A percentile compares a stretch with the other conserved stretches of the same genome.
These are phyloP conservation scores for Fusarium subglutinans DNA, from an alignment of 2,329 filamentous ascomycete genomes.

Conservation along the genomic window DNA sequence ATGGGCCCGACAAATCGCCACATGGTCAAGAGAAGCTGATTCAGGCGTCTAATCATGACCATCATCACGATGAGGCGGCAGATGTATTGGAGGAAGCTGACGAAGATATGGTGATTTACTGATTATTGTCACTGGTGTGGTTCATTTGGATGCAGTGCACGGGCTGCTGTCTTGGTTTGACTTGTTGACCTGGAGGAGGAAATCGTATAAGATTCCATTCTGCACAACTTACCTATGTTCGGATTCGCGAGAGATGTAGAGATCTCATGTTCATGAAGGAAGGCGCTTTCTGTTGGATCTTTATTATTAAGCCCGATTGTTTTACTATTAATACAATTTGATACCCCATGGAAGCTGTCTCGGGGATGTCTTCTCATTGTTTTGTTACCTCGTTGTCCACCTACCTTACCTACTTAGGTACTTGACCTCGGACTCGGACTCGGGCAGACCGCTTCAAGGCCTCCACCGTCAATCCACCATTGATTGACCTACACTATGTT, in stretches of 20 bases:
- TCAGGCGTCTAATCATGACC: conserved; percentile 16
- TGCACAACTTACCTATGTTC: background rate
- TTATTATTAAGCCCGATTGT: background rate
- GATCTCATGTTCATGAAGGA: background rate
- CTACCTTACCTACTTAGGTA: too few relatives aligned
- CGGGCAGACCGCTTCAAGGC: conserved; percentile 8
- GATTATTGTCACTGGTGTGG: conserved; percentile 40
- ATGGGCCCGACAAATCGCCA: conserved; percentile 4
- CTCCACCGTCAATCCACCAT: conserved; percentile 12
- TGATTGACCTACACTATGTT: background rate
- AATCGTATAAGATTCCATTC: background rate
- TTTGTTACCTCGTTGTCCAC: background rate
- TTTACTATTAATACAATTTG: conserved; percentile 8
- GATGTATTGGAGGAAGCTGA: conserved; percentile 85
- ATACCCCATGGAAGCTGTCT: conserved; percentile 15
- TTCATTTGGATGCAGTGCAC: background rate
- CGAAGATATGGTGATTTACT: conserved; percentile 94
- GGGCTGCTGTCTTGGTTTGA: background rate
- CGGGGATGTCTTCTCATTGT: background rate
- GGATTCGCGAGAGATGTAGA: background rate
- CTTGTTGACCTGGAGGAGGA: background rate
- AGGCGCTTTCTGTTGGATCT: conserved; percentile 6
- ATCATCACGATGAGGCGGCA: conserved; percentile 72
- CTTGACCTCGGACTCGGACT: background rate
- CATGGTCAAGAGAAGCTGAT: conserved; percentile 22